phyloP scores from a whole-genome alignment of 495 filamentous ascomycete species.

The Parathielavia appendiculata region DNA sequence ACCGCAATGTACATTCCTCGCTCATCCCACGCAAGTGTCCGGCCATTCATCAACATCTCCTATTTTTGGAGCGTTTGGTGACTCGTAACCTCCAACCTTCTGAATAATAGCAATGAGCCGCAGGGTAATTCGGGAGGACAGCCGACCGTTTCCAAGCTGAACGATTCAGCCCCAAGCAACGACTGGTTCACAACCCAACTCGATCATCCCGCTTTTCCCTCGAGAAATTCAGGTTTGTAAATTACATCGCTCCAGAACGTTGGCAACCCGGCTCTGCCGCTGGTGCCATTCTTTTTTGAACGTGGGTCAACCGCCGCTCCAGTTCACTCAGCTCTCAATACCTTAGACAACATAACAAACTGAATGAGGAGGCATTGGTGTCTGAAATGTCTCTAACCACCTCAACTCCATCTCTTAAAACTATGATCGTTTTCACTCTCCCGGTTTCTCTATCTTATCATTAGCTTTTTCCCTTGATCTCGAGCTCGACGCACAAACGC shows the following conservation, averaged over 20 bases:
- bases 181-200: neutral
- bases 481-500: neutral
- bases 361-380: too few species aligned
- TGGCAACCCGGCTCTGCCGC: neutral
- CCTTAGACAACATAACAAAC: too few species aligned
- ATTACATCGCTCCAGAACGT: neutral
- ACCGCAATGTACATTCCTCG: neutral
- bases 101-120: neutral
- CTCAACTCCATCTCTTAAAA: too few species aligned
- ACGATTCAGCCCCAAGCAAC: neutral
- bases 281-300: too few species aligned
- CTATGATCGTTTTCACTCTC: too few species aligned
- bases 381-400: too few species aligned
- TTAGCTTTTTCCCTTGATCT: neutral
- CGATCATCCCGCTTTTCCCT: neutral
- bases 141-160: neutral
- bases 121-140: neutral
- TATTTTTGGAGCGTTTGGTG: neutral
- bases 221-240: too few species aligned
- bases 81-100: neutral
- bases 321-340: too few species aligned
- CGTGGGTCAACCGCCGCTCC: too few species aligned
- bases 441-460: neutral
- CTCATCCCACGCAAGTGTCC: neutral
- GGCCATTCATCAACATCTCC: neutral